Evolutionary conservation across 2,329 filamentous ascomycete genomes (phyloP).

Genomic region (Ophiocordyceps camponoti-saundersi): DNA sequence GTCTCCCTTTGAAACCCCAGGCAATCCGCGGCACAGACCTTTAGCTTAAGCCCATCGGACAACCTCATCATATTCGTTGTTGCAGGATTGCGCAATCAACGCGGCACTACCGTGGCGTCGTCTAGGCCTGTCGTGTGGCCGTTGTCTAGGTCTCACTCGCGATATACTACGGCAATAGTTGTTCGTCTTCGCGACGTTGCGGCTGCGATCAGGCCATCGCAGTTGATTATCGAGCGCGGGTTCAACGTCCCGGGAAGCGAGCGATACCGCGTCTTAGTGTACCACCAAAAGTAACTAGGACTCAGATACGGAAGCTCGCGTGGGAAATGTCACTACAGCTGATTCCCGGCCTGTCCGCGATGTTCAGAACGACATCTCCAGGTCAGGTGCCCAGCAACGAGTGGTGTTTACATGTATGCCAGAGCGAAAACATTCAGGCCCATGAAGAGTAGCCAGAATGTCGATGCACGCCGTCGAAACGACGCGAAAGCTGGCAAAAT

Average conservation of each 20-base stretch:
- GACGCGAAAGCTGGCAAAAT: slow-evolving; percentile 18
- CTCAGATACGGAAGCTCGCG: neutral
- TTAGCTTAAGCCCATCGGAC: neutral
- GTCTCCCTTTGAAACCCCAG: too few species aligned
- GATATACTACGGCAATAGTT: too few species aligned
- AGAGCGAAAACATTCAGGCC: slow-evolving; percentile 38
- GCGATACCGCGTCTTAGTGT: too few species aligned
- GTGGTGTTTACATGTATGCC: slow-evolving; percentile 30
- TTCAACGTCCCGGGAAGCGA: too few species aligned
- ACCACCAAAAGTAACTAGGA: too few species aligned
- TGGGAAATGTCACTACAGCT: slow-evolving; percentile 35
- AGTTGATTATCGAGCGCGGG: too few species aligned
- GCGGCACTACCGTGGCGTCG: neutral
- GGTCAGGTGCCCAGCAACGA: slow-evolving; percentile 40
- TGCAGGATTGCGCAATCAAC: neutral
- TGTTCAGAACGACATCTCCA: slow-evolving; percentile 37
- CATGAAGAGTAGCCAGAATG: slow-evolving; percentile 28
- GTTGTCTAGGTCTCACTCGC: too few species aligned
- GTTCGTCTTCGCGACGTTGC: too few species aligned
- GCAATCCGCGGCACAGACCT: neutral
- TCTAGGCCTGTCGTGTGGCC: neutral
- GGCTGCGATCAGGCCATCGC: too few species aligned
- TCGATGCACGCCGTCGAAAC: slow-evolving; percentile 23
- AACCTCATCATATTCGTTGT: neutral
- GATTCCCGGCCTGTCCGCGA: slow-evolving; percentile 38